These are phyloP conservation scores for Nelumbo lutea DNA, from an alignment of 164 flowering plant genomes.

Conservation along the genomic window DNA sequence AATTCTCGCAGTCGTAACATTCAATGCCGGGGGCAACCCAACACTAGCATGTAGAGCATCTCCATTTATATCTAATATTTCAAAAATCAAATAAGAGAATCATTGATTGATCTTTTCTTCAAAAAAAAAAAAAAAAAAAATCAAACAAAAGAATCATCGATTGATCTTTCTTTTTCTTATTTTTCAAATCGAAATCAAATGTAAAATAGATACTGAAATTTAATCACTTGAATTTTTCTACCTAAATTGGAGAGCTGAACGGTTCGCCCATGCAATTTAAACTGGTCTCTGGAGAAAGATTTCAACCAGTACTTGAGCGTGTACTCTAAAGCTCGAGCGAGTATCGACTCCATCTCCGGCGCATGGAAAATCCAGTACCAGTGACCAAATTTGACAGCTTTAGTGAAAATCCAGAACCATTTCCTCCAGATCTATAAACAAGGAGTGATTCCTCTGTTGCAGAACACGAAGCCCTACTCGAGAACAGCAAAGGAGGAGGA, in stretches of 20 bases:
- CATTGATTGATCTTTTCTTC: background rate
- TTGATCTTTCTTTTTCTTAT: background rate
- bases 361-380: background rate
- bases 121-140: background rate
- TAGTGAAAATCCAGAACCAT: background rate
- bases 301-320: constrained; percentile 97
- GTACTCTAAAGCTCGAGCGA: constrained; percentile 86
- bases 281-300: constrained; percentile 94
- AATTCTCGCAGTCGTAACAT: constrained; percentile 76
- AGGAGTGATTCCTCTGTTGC: background rate
- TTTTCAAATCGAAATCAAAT: background rate
- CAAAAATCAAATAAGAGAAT: background rate
- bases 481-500: background rate
- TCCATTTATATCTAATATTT: constrained; percentile 73
- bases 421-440: constrained; percentile 2
- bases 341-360: constrained; percentile 76
- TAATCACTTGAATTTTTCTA: constrained; percentile 4
- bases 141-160: background rate
- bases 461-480: constrained; percentile 1
- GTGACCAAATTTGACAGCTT: constrained; percentile 4
- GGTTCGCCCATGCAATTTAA: constrained; percentile 81
- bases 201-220: background rate
- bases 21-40: constrained; percentile 87
- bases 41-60: constrained; percentile 89
- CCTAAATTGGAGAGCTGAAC: constrained; percentile 93